Base-by-base conservation (phyloP, 495 filamentous ascomycete genomes). In the Xylaria longipes region DNA sequence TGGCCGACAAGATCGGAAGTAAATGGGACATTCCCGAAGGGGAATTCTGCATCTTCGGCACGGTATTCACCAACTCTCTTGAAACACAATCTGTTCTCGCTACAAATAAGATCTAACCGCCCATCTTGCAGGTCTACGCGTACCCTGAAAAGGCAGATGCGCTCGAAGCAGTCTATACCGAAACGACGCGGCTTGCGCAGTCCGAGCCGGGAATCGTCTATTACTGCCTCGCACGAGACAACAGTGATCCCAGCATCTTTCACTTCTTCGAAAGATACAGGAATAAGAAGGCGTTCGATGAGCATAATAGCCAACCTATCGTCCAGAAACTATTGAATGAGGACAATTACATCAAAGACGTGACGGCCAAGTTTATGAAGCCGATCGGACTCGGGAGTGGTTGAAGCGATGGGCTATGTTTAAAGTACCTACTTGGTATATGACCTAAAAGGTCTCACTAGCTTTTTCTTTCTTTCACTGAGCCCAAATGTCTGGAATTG, bases 191-290 rank as follows among this genome's bases (percentile, higher is more conserved):
- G 5, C 74, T 78, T 25, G 71, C 81, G 8, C 50, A 72, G 17
- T 77, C 61, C 12, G 81, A 82, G 65, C 76, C 78, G 4, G 81
- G 81, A 20, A 74, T 70, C 15, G 66, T 83, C 22, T 78, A 82
- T 57, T 82, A 82, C 61, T 77, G 73, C 65, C 73, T 82, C 29
- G 70, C 68, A 27, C 46, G 78, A 35, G 81, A 82, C 62, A 5
- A 5, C 22, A 66, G 76, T 20, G 73, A 82, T 39, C 76, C 67
- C 1, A 73, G 50, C 35, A 54, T 82, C 14, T 83, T 83, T 45
- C 76, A 82, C 63, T 82, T 82, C 61, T 82, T 81, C 63, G 81
- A 82, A 72, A 69, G 73, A 9, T 83, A 80, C 48, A 73, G 65
- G 4, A 73, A 74, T 0, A 66, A 63, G 9, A 46, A 71, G 39